Conservation (phyloP, 1,284 basidiomycete genomes). For the Phlebopus sp. region DNA sequence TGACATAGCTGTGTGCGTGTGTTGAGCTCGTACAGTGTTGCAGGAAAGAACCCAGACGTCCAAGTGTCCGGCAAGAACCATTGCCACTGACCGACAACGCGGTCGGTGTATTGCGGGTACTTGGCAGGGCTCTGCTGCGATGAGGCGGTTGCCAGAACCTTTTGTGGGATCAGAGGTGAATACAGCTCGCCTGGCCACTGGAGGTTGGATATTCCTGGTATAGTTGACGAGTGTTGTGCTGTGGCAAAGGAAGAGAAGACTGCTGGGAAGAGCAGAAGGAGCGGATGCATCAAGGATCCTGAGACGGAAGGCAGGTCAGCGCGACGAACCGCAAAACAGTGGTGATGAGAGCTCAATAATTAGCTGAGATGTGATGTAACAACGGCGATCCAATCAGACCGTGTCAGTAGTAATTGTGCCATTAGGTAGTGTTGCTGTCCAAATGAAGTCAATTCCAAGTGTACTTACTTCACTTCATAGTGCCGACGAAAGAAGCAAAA, state of each 20-base stretch:
- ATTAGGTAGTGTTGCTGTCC: no score
- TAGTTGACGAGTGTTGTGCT: neutral
- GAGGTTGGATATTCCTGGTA: neutral
- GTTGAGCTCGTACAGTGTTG: constrained; percentile 20
- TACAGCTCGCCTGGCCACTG: constrained; percentile 12
- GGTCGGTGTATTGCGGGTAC: constrained; percentile 20
- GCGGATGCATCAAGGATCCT: neutral
- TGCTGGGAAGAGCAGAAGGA: neutral
- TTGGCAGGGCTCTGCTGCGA: constrained; percentile 9
- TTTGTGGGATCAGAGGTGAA: constrained; percentile 14
- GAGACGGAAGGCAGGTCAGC: neutral
- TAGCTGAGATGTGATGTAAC: no score
- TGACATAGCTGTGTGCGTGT: constrained; percentile 16
- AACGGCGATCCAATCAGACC: no score
- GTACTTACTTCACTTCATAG: no score
- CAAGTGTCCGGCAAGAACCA: constrained; percentile 19
- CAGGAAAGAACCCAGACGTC: constrained; percentile 23
- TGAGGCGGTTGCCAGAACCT: constrained; percentile 11
- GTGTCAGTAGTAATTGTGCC: no score
- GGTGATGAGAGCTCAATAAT: no score
- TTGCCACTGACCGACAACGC: constrained; percentile 13
- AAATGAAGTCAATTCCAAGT: no score
- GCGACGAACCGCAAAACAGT: neutral
- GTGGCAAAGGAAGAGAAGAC: neutral
- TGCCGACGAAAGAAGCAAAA: no score